phyloP scores from a whole-genome alignment of 2,329 filamentous ascomycete genomes.

The Fusarium sp. region DNA sequence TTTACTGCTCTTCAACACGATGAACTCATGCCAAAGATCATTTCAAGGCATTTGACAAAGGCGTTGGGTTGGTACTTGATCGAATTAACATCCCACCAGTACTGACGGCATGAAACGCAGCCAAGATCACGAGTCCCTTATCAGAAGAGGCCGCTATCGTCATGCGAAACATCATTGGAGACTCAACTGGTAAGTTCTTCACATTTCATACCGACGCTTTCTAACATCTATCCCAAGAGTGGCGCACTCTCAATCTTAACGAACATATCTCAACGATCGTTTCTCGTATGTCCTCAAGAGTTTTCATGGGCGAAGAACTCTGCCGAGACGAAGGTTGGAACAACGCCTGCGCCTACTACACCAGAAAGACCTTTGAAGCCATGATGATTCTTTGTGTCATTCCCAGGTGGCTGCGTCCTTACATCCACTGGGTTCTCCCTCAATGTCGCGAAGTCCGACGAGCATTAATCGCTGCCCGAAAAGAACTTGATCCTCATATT shows the following conservation, averaged over 20 bases:
- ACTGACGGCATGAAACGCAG: not conserved
- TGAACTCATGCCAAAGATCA: not conserved
- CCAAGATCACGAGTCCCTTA: not conserved
- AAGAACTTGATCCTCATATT: not conserved
- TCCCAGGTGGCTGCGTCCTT: conserved; percentile 58
- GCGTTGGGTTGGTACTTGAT: not conserved
- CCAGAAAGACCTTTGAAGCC: conserved; percentile 53
- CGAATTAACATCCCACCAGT: accelerated
- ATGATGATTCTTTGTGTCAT: conserved; percentile 49
- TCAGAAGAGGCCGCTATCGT: not conserved
- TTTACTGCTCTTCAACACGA: not conserved
- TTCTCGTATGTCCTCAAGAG: conserved; percentile 5
- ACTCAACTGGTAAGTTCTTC: not conserved
- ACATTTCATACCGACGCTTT: too few species aligned
- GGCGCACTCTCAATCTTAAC: not conserved
- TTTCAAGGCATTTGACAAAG: not conserved
- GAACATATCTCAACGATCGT: not conserved
- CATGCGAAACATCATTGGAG: not conserved
- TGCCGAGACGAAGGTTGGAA: conserved; percentile 61
- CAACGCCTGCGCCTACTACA: conserved; percentile 58
- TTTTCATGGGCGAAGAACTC: conserved; percentile 51
- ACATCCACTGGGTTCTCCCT: conserved; percentile 60
- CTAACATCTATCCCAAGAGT: not conserved
- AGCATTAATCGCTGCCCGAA: conserved; percentile 44
- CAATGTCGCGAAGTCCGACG: conserved; percentile 48